phyloP scores from a whole-genome alignment of 1,139 yeast genomes.

The Zygosaccharomyces pseudobailii region DNA sequence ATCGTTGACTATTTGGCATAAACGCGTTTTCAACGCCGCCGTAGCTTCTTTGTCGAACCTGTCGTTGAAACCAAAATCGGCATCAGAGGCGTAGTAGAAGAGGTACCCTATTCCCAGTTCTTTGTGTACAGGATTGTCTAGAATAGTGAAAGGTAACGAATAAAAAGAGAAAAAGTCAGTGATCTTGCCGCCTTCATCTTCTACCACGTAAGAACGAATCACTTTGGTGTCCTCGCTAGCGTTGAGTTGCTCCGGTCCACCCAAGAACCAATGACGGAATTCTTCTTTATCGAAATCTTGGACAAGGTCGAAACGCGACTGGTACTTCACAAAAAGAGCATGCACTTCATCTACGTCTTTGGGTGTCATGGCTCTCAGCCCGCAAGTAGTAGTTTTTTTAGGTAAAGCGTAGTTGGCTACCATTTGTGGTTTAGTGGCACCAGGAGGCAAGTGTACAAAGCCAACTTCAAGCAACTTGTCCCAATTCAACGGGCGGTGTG shows the following conservation, averaged over 20 bases:
- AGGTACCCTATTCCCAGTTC: constrained; percentile 82
- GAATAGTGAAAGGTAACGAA: constrained; percentile 79
- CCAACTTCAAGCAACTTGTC: constrained; percentile 83
- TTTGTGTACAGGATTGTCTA: constrained; percentile 60
- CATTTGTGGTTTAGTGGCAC: constrained; percentile 75
- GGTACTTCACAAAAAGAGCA: constrained; percentile 55
- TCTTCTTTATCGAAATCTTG: constrained; percentile 71
- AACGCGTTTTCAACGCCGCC: constrained; percentile 48
- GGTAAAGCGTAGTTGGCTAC: constrained; percentile 75
- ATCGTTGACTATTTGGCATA: constrained; percentile 60
- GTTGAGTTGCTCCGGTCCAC: constrained; percentile 35
- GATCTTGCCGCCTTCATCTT: constrained; percentile 52
- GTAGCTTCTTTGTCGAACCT: constrained; percentile 34
- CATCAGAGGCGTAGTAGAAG: constrained; percentile 81
- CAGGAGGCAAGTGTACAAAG: constrained; percentile 73
- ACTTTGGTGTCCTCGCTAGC: constrained; percentile 41
- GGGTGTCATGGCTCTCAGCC: constrained; percentile 58
- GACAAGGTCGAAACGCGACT: constrained; percentile 63
- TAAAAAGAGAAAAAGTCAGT: constrained; percentile 93
- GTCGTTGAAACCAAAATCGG: constrained; percentile 39
- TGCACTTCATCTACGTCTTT: constrained; percentile 64
- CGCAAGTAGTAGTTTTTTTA: constrained; percentile 48
- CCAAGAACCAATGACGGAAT: constrained; percentile 75
- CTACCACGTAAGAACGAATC: constrained; percentile 75
- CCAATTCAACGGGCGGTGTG: constrained; percentile 95